Base-by-base conservation (phyloP, 1,284 basidiomycete genomes). In the Phylloporus sp. region DNA sequence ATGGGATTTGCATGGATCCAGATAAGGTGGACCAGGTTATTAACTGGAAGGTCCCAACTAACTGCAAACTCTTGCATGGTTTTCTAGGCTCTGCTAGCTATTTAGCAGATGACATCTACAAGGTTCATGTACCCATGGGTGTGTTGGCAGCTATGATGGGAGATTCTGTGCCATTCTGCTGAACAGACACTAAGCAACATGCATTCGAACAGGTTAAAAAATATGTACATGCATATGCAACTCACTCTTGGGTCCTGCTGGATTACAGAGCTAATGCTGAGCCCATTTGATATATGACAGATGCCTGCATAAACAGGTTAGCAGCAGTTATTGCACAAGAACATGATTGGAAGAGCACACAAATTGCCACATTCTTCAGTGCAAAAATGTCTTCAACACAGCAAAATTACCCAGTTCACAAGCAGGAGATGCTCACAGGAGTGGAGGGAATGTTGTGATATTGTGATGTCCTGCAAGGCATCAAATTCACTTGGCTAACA, bases 351-450 rank as follows among this genome's bases (percentile, higher is more conserved):
- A 29, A 31, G 12, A 7, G 13, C 0, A 6, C 40, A 1, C 13
- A 5, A 3, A 77, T 79, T 0, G 78, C 79, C 0, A 79, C 76
- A 1, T 82, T 83, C 57, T 77, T 79, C 66, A 81, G 78, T 0
- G 72, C 74, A 11, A 82, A 82, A 46, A 78, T 69, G 26, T 58
- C 3, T 0, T 2, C 62, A 0, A 26, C 64, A 0, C 68, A 69
- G 62, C 75, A 78, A 34, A 81, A 80, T 40, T 46, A 46, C 44
- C 44, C 44, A 6, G 63, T 69, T 0, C 64, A 69, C 12, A 58
- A 71, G 32, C 62, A 70, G 3, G 68, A 37, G 34, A 37, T 37
- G 34, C 34, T 37, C 15, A 15, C 34, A 8, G 15, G 34, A 15
- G 34, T 37, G 66, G 8, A 58, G 20, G 68, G 65, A 0, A 72